Percentiles rank a stretch among this genome's conserved stretches.
Evolutionary conservation across 164 flowering plant species (phyloP).

Genomic region (Tetrastigma voinierianum): DNA sequence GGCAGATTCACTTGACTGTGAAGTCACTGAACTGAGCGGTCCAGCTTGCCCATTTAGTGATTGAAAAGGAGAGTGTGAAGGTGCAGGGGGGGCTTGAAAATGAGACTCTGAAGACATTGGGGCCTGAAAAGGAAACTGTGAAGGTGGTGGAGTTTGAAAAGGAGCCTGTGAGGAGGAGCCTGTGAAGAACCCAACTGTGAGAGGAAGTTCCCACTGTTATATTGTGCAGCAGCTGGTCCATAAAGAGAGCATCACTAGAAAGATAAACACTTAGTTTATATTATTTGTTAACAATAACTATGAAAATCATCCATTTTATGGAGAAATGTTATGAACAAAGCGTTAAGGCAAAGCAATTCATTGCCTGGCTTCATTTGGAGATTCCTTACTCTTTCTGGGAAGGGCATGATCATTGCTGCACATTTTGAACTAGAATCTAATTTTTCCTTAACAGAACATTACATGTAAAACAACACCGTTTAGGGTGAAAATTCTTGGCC

Average conservation of each 20-base stretch:
- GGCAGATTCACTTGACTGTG: constrained; percentile 32
- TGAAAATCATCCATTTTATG: no score
- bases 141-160: no score
- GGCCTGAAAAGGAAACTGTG: not conserved
- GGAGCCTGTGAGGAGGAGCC: constrained; percentile 15
- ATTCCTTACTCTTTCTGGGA: not conserved
- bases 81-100: constrained; percentile 30
- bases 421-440: not conserved
- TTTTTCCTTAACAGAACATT: not conserved
- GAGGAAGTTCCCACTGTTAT: constrained; percentile 10
- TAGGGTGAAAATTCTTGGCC: no score
- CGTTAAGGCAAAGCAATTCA: no score
- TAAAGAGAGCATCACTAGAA: no score
- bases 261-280: no score
- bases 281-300: no score
- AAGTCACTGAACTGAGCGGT: constrained; percentile 11
- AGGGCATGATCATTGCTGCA: not conserved
- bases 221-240: constrained; percentile 8
- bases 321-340: no score
- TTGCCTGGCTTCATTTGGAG: no score
- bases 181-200: not conserved
- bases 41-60: no score
- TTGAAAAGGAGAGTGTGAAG: constrained; percentile 13
- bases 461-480: not conserved
- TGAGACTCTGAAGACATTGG: constrained; percentile 24